phyloP scores from a whole-genome alignment of 1,284 basidiomycete species.

The Sanghuangporus sanghuang region DNA sequence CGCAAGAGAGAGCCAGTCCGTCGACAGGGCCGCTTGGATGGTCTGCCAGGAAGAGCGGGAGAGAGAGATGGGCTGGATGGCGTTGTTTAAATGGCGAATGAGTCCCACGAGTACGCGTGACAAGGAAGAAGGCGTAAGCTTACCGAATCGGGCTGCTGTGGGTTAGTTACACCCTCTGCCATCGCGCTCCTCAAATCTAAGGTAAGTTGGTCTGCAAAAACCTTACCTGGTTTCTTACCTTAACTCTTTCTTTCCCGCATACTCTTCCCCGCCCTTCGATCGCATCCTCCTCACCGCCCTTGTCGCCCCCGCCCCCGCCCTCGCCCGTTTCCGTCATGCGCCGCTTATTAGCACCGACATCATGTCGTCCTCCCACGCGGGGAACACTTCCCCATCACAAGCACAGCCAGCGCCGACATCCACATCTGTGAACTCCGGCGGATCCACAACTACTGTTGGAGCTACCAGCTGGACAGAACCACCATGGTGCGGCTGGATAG shows the following conservation, averaged over 20 bases:
- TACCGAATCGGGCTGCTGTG: not conserved
- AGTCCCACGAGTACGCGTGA: not conserved
- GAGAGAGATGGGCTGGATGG: not conserved
- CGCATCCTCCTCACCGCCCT: too few relatives aligned
- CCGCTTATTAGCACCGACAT: not conserved
- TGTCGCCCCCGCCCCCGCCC: not conserved
- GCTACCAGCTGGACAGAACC: constrained; percentile 63
- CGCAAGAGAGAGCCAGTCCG: not conserved
- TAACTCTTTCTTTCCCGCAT: not conserved
- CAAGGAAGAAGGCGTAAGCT: not conserved
- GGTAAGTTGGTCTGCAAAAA: constrained; percentile 2
- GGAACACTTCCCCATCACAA: constrained; percentile 3
- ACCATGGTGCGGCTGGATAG: constrained; percentile 90
- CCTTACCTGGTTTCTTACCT: constrained; percentile 3
- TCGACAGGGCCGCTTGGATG: not conserved
- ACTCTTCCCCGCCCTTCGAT: not conserved
- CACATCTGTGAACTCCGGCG: not conserved
- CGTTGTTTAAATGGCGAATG: not conserved
- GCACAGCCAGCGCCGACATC: not conserved
- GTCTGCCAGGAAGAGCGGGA: not conserved
- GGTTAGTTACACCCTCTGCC: not conserved
- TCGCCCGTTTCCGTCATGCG: not conserved
- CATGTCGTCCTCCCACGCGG: constrained; percentile 7
- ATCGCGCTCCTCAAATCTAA: constrained; percentile 2
- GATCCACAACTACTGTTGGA: not conserved